A percentile compares a stretch with the other conserved stretches of the same genome.
phyloP scores from a whole-genome alignment of 345 rosid species.

The Microthlaspi erraticum region DNA sequence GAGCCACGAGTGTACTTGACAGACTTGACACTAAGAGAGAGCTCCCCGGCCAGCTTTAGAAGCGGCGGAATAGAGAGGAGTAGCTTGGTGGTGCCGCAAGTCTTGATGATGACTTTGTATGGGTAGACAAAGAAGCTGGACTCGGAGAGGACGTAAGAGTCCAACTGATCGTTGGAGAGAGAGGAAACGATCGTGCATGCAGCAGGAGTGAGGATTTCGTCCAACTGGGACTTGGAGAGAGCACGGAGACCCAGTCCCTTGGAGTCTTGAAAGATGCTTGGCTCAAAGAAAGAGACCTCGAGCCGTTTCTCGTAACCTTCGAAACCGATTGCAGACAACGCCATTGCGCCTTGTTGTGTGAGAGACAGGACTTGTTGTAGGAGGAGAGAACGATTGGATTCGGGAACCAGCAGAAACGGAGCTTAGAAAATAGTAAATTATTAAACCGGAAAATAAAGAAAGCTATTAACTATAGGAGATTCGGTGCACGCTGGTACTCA shows the following conservation, averaged over 20 bases:
- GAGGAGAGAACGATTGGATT: constrained; percentile 49
- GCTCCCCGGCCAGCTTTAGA: constrained; percentile 70
- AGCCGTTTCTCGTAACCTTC: constrained; percentile 98
- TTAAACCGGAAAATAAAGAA: constrained; percentile 31
- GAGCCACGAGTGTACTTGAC: constrained; percentile 92
- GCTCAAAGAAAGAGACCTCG: constrained; percentile 72
- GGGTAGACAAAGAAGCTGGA: constrained; percentile 96
- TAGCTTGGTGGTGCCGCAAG: constrained; percentile 95
- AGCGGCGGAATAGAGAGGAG: constrained; percentile 92
- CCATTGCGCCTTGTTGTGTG: constrained; percentile 55
- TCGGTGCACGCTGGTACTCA: constrained; percentile 52
- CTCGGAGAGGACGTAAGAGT: constrained; percentile 95
- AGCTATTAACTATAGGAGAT: constrained; percentile 39
- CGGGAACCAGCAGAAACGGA: constrained; percentile 53
- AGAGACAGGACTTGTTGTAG: constrained; percentile 30
- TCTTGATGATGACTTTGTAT: constrained; percentile 89
- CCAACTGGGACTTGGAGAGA: constrained; percentile 68
- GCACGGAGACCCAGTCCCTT: constrained; percentile 69
- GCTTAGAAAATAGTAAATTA: constrained; percentile 41
- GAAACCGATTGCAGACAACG: constrained; percentile 86
- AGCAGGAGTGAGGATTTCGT: constrained; percentile 78
- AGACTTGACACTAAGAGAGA: constrained; percentile 63
- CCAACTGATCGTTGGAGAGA: constrained; percentile 71
- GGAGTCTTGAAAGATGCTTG: constrained; percentile 72
- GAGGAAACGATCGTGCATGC: constrained; percentile 91